phyloP scores from a whole-genome alignment of 345 rosid genomes.

The Sisymbrium irio region DNA sequence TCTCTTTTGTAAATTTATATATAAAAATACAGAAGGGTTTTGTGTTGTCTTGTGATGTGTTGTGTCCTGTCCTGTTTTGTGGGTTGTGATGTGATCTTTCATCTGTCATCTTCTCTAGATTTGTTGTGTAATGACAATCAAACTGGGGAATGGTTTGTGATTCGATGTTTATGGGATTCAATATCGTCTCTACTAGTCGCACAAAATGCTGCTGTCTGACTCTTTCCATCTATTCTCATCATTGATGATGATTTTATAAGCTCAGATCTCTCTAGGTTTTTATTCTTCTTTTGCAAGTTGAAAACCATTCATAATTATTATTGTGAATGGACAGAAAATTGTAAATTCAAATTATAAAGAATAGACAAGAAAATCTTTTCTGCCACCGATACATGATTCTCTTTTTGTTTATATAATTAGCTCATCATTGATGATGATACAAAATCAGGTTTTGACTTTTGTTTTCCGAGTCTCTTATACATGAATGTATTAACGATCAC shows the following conservation, averaged over 20 bases:
- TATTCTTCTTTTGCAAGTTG: neutral
- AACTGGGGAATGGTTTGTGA: constrained; percentile 27
- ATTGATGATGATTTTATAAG: neutral
- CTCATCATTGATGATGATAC: neutral
- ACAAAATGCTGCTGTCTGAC: neutral
- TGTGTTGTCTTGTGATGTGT: constrained; percentile 29
- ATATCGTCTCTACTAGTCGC: neutral
- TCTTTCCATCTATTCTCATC: neutral
- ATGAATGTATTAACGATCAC: neutral
- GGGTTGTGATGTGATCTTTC: constrained; percentile 30
- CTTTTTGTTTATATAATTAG: neutral
- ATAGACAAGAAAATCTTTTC: neutral
- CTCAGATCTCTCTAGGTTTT: neutral
- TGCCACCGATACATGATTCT: neutral
- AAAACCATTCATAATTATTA: neutral
- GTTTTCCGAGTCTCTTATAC: neutral
- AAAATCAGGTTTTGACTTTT: neutral
- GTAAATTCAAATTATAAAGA: neutral
- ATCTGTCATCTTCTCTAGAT: constrained; percentile 29
- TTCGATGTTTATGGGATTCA: constrained; percentile 29
- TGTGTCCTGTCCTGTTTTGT: constrained; percentile 20
- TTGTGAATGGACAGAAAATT: neutral
- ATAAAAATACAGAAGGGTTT: constrained; percentile 14
- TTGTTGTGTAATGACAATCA: constrained; percentile 33
- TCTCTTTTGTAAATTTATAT: constrained; percentile 37